phyloP scores from a whole-genome alignment of 352 stramenopile species.

The Globisporangium camurandrum region DNA sequence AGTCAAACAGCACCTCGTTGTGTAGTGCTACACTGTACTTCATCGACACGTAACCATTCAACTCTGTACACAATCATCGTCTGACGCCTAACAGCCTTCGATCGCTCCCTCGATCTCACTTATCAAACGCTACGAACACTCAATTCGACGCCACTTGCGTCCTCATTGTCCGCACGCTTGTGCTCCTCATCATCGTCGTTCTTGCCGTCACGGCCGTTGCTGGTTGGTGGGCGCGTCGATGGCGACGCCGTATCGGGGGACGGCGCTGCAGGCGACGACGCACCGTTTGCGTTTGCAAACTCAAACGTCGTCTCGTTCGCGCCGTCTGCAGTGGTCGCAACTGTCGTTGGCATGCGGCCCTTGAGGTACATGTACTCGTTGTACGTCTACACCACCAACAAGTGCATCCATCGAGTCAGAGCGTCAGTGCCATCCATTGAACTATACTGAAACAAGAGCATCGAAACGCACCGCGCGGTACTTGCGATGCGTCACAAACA shows the following conservation, averaged over 20 bases:
- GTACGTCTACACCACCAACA: conserved; percentile 49
- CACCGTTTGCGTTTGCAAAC: conserved; percentile 49
- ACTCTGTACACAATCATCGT: too few relatives aligned
- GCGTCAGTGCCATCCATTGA: neutral
- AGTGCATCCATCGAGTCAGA: too few relatives aligned
- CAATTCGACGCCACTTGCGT: too few relatives aligned
- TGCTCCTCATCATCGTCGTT: too few relatives aligned
- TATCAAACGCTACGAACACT: too few relatives aligned
- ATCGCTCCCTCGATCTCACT: too few relatives aligned
- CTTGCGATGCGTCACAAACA: conserved; percentile 70
- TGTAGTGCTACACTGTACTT: too few relatives aligned
- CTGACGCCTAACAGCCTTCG: too few relatives aligned
- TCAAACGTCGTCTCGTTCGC: conserved; percentile 73
- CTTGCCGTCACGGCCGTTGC: too few relatives aligned
- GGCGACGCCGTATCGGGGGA: conserved; percentile 16
- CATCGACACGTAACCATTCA: too few relatives aligned
- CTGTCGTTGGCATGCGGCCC: conserved; percentile 55
- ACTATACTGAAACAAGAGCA: neutral
- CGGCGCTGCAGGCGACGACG: conserved; percentile 32
- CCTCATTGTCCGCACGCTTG: too few relatives aligned
- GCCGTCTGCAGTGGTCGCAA: conserved; percentile 42
- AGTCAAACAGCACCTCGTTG: conserved; percentile 14
- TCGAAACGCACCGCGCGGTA: conserved; percentile 43
- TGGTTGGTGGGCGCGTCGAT: too few relatives aligned
- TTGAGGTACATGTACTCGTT: conserved; percentile 83